Evolutionary conservation across 768 basidiomycete species (phyloP).

Genomic region (Boletus reticulatus): DNA sequence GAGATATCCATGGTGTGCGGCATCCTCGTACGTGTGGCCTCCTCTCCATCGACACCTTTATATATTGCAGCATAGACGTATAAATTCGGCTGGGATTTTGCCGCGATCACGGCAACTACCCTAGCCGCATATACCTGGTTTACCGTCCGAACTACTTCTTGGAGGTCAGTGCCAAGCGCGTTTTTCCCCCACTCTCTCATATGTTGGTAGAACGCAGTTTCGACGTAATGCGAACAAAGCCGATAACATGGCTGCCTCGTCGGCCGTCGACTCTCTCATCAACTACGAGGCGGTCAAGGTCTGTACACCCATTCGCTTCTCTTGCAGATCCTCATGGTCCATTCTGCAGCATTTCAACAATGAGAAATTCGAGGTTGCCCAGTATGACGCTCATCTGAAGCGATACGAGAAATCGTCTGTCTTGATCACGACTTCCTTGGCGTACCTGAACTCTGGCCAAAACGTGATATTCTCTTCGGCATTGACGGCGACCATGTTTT

Average conservation of each 20-base stretch:
- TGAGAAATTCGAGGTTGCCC: conserved; percentile 84
- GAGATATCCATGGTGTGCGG: conserved; percentile 98
- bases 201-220: conserved; percentile 71
- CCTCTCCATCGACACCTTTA: neutral
- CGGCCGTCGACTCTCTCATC: conserved; percentile 92
- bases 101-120: conserved; percentile 81
- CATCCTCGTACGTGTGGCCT: conserved; percentile 66
- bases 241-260: conserved; percentile 93
- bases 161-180: conserved; percentile 59
- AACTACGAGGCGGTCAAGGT: conserved; percentile 99
- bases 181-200: neutral
- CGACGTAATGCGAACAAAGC: conserved; percentile 94
- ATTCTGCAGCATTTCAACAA: conserved; percentile 89
- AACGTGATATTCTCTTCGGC: conserved; percentile 95
- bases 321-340: neutral
- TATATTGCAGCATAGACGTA: conserved; percentile 61
- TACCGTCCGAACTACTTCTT: conserved; percentile 92
- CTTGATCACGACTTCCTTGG: conserved; percentile 92
- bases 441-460: conserved; percentile 93
- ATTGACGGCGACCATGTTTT: conserved; percentile 91
- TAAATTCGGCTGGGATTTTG: conserved; percentile 98
- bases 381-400: conserved; percentile 87
- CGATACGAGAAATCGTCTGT: conserved; percentile 90
- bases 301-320: conserved; percentile 5
- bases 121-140: conserved; percentile 96